Conservation (phyloP, 1,139 yeast genomes). For the Yamadazyma atlantica region DNA sequence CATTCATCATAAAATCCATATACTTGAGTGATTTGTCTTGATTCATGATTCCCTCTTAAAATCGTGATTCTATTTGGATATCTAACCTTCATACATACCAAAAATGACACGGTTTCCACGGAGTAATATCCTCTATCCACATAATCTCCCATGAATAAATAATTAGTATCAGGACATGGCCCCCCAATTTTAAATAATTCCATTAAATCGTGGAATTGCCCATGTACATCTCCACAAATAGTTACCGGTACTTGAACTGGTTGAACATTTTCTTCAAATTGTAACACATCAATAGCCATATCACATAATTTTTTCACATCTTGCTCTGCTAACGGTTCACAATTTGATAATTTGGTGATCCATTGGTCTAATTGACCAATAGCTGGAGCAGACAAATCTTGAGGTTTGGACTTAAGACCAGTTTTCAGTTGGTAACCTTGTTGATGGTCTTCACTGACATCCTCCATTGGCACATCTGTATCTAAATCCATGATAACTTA, state of each 20-base stretch:
- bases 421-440: constrained; percentile 13
- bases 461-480: constrained; percentile 72
- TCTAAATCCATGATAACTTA: constrained; percentile 55
- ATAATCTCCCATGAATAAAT: constrained; percentile 89
- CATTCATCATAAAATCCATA: constrained; percentile 99
- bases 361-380: constrained; percentile 80
- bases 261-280: constrained; percentile 90
- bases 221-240: constrained; percentile 98
- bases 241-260: constrained; percentile 93
- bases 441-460: constrained; percentile 53
- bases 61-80: constrained; percentile 93
- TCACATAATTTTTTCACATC: constrained; percentile 81
- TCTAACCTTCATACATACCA: constrained; percentile 90
- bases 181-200: constrained; percentile 92
- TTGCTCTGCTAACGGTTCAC: constrained; percentile 81
- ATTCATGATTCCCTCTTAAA: constrained; percentile 95
- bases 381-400: constrained; percentile 28
- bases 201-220: constrained; percentile 92
- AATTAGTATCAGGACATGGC: constrained; percentile 81
- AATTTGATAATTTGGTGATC: constrained; percentile 76
- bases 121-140: constrained; percentile 97
- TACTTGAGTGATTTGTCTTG: constrained; percentile 95
- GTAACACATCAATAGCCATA: constrained; percentile 89
- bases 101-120: constrained; percentile 84
- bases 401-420: constrained; percentile 12